Percentiles rank a stretch among this genome's conserved stretches.
Evolutionary conservation across 768 basidiomycete genomes (phyloP).

Genomic region (Pleurotus pulmonarius): DNA sequence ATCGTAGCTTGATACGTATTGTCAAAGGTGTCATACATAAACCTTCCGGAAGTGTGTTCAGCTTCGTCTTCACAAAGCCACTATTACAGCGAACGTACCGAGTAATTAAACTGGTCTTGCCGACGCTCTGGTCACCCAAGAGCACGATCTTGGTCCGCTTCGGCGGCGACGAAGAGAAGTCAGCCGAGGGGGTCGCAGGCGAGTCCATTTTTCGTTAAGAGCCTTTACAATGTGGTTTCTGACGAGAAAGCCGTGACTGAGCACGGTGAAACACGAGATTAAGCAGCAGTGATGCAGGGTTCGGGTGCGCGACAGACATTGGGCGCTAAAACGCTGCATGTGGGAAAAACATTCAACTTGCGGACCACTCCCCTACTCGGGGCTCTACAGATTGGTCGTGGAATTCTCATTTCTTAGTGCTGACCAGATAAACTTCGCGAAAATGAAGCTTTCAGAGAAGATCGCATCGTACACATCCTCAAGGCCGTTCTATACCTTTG

Average conservation of each 20-base stretch:
- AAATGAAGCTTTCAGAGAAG: conserved; percentile 75
- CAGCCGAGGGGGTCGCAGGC: conserved; percentile 67
- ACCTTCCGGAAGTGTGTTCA: conserved; percentile 40
- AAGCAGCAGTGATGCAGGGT: background rate
- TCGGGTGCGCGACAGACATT: background rate
- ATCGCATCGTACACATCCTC: conserved; percentile 40
- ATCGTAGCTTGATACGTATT: conserved; percentile 98
- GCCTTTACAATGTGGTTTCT: background rate
- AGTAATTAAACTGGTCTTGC: conserved; percentile 98
- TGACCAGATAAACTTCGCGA: background rate
- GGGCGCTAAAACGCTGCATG: background rate
- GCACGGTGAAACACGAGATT: background rate
- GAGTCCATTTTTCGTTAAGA: conserved; percentile 36
- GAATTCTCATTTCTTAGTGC: background rate
- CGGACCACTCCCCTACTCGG: too few relatives aligned
- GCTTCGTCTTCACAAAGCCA: conserved; percentile 8
- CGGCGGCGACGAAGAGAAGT: conserved; percentile 84
- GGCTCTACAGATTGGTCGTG: background rate
- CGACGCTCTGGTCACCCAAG: conserved; percentile 95
- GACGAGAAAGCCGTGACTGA: background rate
- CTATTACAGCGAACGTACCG: conserved; percentile 46
- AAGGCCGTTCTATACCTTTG: conserved; percentile 87
- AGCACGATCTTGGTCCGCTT: conserved; percentile 97
- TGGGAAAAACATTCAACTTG: background rate
- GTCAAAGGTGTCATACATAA: conserved; percentile 99